phyloP scores from a whole-genome alignment of 2,329 filamentous ascomycete genomes.

The Orbilia brochopaga region DNA sequence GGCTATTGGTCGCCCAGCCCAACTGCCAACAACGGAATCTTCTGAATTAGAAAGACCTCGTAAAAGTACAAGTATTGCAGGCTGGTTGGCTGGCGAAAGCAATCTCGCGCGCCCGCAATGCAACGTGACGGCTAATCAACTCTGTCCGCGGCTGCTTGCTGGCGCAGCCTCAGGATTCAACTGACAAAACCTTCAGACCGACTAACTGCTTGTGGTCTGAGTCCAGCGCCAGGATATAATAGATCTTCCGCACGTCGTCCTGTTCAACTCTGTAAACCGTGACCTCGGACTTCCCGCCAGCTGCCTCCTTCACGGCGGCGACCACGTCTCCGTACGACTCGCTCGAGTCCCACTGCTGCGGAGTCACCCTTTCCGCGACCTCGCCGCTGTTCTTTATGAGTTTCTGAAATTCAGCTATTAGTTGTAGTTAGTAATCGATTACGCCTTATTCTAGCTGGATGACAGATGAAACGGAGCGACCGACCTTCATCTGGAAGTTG shows the following conservation, averaged over 20 bases:
- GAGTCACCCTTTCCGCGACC: slow-evolving; percentile 70
- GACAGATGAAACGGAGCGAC: slow-evolving; percentile 17
- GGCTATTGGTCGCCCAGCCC: slow-evolving; percentile 17
- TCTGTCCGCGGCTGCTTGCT: not conserved
- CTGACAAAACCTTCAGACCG: slow-evolving; percentile 76
- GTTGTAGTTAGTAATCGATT: slow-evolving; percentile 34
- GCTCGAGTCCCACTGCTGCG: slow-evolving; percentile 73
- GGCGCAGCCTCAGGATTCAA: slow-evolving; percentile 67
- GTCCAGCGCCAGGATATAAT: slow-evolving; percentile 76
- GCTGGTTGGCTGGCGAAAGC: slow-evolving; percentile 24
- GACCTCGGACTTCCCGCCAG: slow-evolving; percentile 37
- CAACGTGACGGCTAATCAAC: slow-evolving; percentile 19
- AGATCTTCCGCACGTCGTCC: slow-evolving; percentile 64
- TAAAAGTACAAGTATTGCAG: slow-evolving; percentile 29
- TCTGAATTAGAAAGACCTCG: slow-evolving; percentile 27
- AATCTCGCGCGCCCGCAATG: slow-evolving; percentile 13
- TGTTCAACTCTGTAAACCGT: slow-evolving; percentile 46
- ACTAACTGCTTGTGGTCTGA: slow-evolving; percentile 69
- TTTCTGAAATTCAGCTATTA: slow-evolving; percentile 71
- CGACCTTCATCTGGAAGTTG: slow-evolving; percentile 52
- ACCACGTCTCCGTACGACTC: slow-evolving; percentile 73
- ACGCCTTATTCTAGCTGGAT: slow-evolving; percentile 4
- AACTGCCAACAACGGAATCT: slow-evolving; percentile 23
- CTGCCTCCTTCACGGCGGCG: slow-evolving; percentile 62
- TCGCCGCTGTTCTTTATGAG: slow-evolving; percentile 68